These are phyloP conservation scores for Talaromyces borbonicus DNA, from an alignment of 495 filamentous ascomycete species.

Conservation along the genomic window DNA sequence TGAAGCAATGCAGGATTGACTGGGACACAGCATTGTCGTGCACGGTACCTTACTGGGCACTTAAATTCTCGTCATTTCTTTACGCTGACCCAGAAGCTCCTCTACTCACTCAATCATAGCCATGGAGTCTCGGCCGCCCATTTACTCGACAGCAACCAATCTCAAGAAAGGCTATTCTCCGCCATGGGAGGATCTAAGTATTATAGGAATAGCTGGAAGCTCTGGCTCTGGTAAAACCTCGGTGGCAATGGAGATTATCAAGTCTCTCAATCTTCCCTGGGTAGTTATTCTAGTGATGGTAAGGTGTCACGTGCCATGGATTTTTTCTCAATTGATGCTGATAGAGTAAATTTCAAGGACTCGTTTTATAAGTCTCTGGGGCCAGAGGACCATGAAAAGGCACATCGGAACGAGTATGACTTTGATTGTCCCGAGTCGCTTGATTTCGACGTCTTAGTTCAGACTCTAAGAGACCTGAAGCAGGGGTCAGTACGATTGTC, in stretches of 20 bases:
- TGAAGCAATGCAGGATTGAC: not conserved
- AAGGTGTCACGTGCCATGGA: constrained; percentile 15
- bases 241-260: constrained; percentile 82
- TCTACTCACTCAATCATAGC: constrained; percentile 9
- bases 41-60: not conserved
- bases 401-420: constrained; percentile 86
- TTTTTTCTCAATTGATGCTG: not conserved
- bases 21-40: not conserved
- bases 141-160: constrained; percentile 28
- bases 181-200: constrained; percentile 87
- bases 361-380: constrained; percentile 88
- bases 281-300: constrained; percentile 96
- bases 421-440: constrained; percentile 92
- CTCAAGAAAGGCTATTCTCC: constrained; percentile 68
- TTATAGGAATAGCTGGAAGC: constrained; percentile 92
- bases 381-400: constrained; percentile 59
- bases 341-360: constrained; percentile 47
- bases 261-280: constrained; percentile 85
- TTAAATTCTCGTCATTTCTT: not conserved
- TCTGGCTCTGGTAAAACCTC: constrained; percentile 98
- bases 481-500: constrained; percentile 82
- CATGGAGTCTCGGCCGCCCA: constrained; percentile 37
- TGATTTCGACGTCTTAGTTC: constrained; percentile 83
- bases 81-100: not conserved
- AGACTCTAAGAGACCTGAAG: constrained; percentile 76